Conservation (phyloP, 2,329 filamentous ascomycete species). For the Fusarium devonianum region DNA sequence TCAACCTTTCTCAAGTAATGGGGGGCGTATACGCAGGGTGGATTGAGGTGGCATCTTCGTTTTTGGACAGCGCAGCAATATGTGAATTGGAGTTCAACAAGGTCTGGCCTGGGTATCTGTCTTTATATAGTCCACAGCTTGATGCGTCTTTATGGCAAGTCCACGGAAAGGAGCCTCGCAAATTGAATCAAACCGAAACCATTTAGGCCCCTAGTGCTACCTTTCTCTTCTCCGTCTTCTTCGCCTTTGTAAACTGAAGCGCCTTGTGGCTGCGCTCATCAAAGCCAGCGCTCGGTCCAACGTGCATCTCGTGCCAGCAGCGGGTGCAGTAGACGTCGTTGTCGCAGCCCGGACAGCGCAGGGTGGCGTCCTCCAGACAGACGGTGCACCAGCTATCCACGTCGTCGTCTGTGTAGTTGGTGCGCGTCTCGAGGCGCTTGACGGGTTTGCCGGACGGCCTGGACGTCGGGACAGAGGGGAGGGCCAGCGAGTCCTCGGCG, state of each 20-base stretch:
- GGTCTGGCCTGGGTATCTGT: slow-evolving; percentile 27
- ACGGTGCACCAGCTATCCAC: slow-evolving; percentile 82
- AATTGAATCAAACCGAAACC: slow-evolving; percentile 22
- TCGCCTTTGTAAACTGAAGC: slow-evolving; percentile 60
- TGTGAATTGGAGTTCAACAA: slow-evolving; percentile 17
- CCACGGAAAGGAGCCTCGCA: slow-evolving; percentile 5
- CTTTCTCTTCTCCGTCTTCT: slow-evolving; percentile 45
- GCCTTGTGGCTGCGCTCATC: slow-evolving; percentile 76
- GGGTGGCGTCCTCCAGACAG: slow-evolving; percentile 78
- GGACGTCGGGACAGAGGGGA: slow-evolving; percentile 60
- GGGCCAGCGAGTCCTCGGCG: slow-evolving; percentile 45
- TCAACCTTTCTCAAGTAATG: background rate
- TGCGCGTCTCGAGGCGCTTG: slow-evolving; percentile 49
- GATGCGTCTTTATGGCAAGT: slow-evolving; percentile 6
- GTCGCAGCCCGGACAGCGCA: slow-evolving; percentile 77
- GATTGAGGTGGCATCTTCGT: slow-evolving; percentile 9
- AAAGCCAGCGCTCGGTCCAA: slow-evolving; percentile 70
- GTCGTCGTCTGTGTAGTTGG: slow-evolving; percentile 71
- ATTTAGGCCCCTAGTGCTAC: slow-evolving; percentile 49
- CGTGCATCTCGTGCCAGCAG: slow-evolving; percentile 85
- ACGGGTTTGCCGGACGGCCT: slow-evolving; percentile 53
- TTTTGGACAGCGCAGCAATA: slow-evolving; percentile 8
- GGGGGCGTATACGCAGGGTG: background rate
- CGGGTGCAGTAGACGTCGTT: slow-evolving; percentile 75
- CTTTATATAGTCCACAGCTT: slow-evolving; percentile 6